Evolutionary conservation across 2,329 filamentous ascomycete species (phyloP), one percentile per base, ranked within the genome.

Genomic region (Ceratocystis harringtonii): DNA sequence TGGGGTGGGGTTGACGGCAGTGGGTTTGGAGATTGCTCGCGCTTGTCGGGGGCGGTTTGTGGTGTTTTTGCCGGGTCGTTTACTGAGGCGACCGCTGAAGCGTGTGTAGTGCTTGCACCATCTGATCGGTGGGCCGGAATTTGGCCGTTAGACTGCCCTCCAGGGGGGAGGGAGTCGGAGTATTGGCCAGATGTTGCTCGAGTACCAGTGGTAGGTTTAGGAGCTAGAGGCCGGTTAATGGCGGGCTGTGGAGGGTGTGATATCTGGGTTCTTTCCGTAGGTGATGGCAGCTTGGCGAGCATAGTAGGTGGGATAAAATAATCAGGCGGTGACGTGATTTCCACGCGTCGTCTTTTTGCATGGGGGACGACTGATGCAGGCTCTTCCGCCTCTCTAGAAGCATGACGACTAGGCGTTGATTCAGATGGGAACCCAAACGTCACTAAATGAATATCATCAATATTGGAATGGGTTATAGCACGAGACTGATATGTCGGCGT

Each of bases 401-500:
- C 28, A 19, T 43, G 12, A 5, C 22, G n/a, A 15, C 17, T 32
- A n/a, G 55, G 28, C 5, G n/a, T 3, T 19, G 22, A 22, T 25
- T 65, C 63, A 8, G 55, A 25, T 3, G 19, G 36, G 25, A 60
- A 65, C 3, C 63, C 63, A 17, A 65, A 57, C 10, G 43, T 61
- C 19, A 57, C 30, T 1, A 61, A 22, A 10, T 63, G 32, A 17
- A 78, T 72, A 10, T 69, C 69, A 1, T 71, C 69, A 3, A 80
- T 67, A 52, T 75, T 78, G 10, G 69, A 66, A 36, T 70, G 72
- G 2, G 71, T 74, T 8, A 80, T 71, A 30, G 78, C 68, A 61
- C 72, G 71, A 17, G 69, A 68, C 5, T 65, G 70, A 68, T 72
- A 78, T 0, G 72, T 44, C 1, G 74, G 72, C 5, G 58, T 69